Conservation (phyloP, 768 basidiomycete species). For the Amanita jacksonii region DNA sequence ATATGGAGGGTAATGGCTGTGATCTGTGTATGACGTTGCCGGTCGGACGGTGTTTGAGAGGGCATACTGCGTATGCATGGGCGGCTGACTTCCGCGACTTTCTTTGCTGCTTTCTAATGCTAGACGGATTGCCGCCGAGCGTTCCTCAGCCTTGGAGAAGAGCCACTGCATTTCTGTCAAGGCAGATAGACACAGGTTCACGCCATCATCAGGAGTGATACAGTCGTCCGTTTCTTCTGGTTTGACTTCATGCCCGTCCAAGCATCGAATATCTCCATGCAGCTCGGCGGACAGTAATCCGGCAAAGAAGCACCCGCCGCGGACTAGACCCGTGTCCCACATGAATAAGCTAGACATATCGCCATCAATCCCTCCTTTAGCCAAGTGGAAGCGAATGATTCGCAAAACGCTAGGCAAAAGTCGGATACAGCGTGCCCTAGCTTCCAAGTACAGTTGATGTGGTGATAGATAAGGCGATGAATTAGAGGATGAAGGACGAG, state of each 20-base stretch:
- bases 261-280: constrained; percentile 34
- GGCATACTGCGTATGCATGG: not conserved
- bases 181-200: constrained; percentile 57
- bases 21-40: not conserved
- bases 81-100: not conserved
- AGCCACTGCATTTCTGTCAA: constrained; percentile 80
- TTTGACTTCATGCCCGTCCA: constrained; percentile 26
- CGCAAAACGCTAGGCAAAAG: constrained; percentile 41
- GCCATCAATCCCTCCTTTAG: constrained; percentile 15
- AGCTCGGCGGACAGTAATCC: constrained; percentile 65
- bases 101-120: constrained; percentile 29
- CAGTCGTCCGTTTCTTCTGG: constrained; percentile 21
- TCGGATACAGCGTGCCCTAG: constrained; percentile 39
- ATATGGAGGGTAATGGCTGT: not conserved
- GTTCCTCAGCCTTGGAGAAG: constrained; percentile 65
- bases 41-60: not conserved
- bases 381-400: constrained; percentile 42
- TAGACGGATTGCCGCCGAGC: constrained; percentile 49
- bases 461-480: constrained; percentile 37
- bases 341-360: constrained; percentile 49
- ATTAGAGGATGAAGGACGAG: constrained; percentile 34
- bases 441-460: constrained; percentile 37
- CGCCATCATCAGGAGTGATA: constrained; percentile 32
- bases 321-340: constrained; percentile 79
- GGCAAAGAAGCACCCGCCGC: constrained; percentile 87